Percentiles rank a stretch among this genome's conserved stretches.
Conservation (phyloP, 2,329 filamentous ascomycete species). For the Aulographum hederae region DNA sequence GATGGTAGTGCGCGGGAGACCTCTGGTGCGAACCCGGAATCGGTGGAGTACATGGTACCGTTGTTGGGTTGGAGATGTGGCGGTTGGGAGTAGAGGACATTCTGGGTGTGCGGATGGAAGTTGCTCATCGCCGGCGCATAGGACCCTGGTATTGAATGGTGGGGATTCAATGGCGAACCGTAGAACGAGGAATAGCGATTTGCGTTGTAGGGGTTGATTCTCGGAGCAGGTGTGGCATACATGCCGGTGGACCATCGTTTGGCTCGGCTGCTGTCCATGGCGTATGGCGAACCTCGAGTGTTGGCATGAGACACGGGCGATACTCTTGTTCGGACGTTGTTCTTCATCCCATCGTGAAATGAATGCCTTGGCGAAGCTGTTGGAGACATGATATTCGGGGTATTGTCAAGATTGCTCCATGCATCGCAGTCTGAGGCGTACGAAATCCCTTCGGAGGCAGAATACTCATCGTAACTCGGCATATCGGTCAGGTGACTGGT, state of each 20-base stretch:
- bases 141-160: conserved; percentile 20
- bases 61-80: conserved; percentile 36
- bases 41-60: conserved; percentile 25
- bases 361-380: conserved; percentile 53
- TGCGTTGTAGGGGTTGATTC: not conserved
- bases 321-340: conserved; percentile 48
- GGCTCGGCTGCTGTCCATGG: conserved; percentile 43
- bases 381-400: conserved; percentile 52
- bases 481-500: conserved; percentile 44
- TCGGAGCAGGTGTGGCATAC: conserved; percentile 36
- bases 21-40: conserved; percentile 33
- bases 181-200: conserved; percentile 45
- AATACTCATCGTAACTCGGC: conserved; percentile 53
- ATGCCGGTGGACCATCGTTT: conserved; percentile 69
- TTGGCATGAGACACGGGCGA: conserved; percentile 54
- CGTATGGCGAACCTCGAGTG: conserved; percentile 53
- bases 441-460: conserved; percentile 48
- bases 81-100: conserved; percentile 18
- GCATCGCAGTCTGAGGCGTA: conserved; percentile 42
- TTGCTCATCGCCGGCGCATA: conserved; percentile 14
- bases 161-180: conserved; percentile 33
- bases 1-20: conserved; percentile 42
- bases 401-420: conserved; percentile 47
- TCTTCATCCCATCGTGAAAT: conserved; percentile 30
- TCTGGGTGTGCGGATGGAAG: conserved; percentile 15